Percentiles rank a stretch among this genome's conserved stretches.
phyloP scores from a whole-genome alignment of 805 yeast genomes.

The Wickerhamomyces sydowiorum region DNA sequence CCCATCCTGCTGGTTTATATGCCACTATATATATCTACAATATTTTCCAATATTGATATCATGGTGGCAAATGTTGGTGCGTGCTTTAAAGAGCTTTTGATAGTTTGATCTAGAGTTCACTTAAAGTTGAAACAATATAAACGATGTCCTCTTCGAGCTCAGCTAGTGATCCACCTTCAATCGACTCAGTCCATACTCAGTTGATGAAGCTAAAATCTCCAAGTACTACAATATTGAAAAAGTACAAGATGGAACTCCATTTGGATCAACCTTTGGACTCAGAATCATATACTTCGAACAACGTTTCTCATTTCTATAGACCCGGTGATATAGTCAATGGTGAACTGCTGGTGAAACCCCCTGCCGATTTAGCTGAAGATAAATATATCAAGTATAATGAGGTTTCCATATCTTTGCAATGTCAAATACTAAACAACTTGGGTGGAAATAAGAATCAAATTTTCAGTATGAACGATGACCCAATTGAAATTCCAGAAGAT shows the following conservation, averaged over 20 bases:
- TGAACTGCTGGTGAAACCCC: conserved; percentile 5
- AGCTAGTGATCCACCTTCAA: neutral
- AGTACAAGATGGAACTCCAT: neutral
- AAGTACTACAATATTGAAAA: neutral
- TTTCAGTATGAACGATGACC: neutral
- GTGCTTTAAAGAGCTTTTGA: too few relatives aligned
- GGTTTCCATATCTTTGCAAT: conserved; percentile 13
- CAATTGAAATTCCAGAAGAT: neutral
- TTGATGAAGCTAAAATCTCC: neutral
- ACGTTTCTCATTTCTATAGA: conserved; percentile 2
- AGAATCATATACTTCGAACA: neutral
- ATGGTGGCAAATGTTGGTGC: too few relatives aligned
- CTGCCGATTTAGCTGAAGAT: conserved; percentile 2
- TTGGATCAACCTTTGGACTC: neutral
- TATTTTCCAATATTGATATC: too few relatives aligned
- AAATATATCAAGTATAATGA: conserved; percentile 15
- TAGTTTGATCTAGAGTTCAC: too few relatives aligned
- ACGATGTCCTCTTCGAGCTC: too few relatives aligned
- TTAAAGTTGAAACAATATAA: too few relatives aligned
- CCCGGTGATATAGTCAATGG: conserved; percentile 17
- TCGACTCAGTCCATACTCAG: neutral
- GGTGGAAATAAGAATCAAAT: neutral
- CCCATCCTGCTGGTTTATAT: too few relatives aligned
- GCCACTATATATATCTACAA: too few relatives aligned
- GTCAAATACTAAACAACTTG: neutral